Base-by-base conservation (phyloP, 768 basidiomycete genomes). In the Lyophyllum shimeji region DNA sequence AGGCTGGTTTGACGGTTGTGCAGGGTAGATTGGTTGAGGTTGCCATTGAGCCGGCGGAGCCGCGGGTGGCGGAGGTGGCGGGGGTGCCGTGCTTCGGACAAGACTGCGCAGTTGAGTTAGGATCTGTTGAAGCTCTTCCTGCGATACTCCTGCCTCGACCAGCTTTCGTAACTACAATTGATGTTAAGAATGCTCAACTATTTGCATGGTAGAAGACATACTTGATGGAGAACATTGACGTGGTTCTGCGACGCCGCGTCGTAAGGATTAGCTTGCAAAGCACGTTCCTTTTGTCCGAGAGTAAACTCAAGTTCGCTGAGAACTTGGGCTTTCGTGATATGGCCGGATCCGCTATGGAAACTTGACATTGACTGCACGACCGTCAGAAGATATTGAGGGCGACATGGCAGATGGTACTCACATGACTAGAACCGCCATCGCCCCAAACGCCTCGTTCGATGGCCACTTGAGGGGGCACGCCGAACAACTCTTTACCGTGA, bases 391-490 rank as follows among this genome's bases (percentile, higher is more conserved):
- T 40, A 42, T 27, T 50, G 34, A 52, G 63, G 40, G 44, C 42
- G 39, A 24, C 31, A 51, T 53, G n/a, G 48, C 46, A 42, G 46
- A 21, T 56, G 34, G 42, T 42, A 74, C 80, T 62, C 64, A 82
- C 81, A 15, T 64, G 57, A 47, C 69, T 70, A 21, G 74, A 62
- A 15, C 76, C 76, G 47, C 79, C 78, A 31, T 81, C 79, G 25
- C 85, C 87, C 89, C 91, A 93, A 29, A 93, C 83, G 33, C 87
- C 86, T 18, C 85, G 81, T 70, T 98, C 97, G 58, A 98, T 90
- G 15, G 86, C 82, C 42, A 84, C 74, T 68, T 98, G 95, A 18
- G 90, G 82, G 2, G 82, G 82, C 25, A 82, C 72, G 42, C 94
- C 90, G 67, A 98, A 99, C 1, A 99, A 77, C 66, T 95, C 91